phyloP scores from a whole-genome alignment of 1,284 basidiomycete species.

The Ganoderma lingzhi region DNA sequence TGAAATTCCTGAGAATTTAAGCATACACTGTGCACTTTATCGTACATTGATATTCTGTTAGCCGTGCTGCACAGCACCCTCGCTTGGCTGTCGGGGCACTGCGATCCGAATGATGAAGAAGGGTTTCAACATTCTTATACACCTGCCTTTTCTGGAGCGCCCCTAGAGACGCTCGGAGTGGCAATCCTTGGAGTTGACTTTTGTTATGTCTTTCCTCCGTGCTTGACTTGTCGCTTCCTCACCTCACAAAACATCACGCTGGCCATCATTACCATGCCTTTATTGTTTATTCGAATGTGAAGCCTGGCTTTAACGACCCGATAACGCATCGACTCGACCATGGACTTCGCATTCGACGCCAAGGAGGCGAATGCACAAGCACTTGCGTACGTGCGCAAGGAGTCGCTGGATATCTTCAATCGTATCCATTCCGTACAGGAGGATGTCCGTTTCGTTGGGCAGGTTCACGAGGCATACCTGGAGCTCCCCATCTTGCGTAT shows the following conservation, averaged over 20 bases:
- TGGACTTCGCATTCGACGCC: conserved; percentile 15
- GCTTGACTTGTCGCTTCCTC: not conserved
- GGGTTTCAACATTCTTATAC: not conserved
- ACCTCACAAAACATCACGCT: not conserved
- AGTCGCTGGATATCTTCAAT: conserved; percentile 83
- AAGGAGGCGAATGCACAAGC: conserved; percentile 37
- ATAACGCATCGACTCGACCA: not conserved
- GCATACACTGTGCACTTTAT: not conserved
- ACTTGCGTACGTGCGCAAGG: conserved; percentile 63
- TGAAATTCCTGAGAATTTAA: not conserved
- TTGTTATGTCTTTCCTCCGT: not conserved
- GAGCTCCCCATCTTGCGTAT: conserved; percentile 71
- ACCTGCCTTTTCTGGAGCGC: not conserved
- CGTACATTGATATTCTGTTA: not conserved
- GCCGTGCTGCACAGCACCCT: not conserved
- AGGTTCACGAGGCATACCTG: conserved; percentile 64
- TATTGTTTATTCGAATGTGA: conserved; percentile 22
- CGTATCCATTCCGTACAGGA: conserved; percentile 86
- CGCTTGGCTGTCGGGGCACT: not conserved
- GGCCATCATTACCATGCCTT: conserved; percentile 13
- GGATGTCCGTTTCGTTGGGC: conserved; percentile 76
- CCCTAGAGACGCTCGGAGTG: not conserved
- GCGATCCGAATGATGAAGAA: not conserved
- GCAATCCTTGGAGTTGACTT: not conserved
- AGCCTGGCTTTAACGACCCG: not conserved